phyloP scores from a whole-genome alignment of 805 yeast genomes.

The Candida rishiriensis region DNA sequence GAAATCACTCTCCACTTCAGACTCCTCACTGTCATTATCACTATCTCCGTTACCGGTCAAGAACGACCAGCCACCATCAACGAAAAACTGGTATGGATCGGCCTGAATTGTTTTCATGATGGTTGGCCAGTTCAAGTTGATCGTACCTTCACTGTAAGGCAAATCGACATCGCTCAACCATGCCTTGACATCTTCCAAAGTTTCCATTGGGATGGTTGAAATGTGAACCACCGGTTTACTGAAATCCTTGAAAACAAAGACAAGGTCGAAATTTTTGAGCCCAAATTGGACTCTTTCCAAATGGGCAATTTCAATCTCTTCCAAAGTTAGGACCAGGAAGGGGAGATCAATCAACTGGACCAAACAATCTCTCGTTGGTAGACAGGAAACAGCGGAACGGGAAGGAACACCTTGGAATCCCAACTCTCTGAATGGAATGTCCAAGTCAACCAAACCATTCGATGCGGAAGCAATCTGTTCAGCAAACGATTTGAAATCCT shows the following conservation, averaged over 20 bases:
- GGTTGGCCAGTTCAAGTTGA: conserved; percentile 91
- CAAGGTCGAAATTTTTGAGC: conserved; percentile 91
- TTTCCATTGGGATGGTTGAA: conserved; percentile 91
- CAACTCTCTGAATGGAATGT: conserved; percentile 90
- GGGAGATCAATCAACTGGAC: conserved; percentile 95
- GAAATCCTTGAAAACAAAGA: conserved; percentile 93
- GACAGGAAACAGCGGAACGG: conserved; percentile 87
- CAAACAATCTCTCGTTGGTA: conserved; percentile 96
- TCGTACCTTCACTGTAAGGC: conserved; percentile 90
- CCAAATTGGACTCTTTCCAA: conserved; percentile 97
- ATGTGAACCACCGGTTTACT: conserved; percentile 83
- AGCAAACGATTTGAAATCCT: conserved; percentile 84
- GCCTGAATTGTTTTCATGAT: conserved; percentile 91
- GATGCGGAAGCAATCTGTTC: conserved; percentile 89
- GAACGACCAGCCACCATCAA: conserved; percentile 96
- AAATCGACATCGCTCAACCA: conserved; percentile 98
- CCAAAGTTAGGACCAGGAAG: conserved; percentile 83
- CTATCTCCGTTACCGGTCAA: conserved; percentile 84
- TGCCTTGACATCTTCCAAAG: conserved; percentile 85
- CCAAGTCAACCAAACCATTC: conserved; percentile 78
- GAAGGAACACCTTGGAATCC: conserved; percentile 98
- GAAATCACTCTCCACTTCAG: conserved; percentile 61
- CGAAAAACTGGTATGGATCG: conserved; percentile 91
- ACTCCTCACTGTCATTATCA: conserved; percentile 63
- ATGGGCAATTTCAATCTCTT: conserved; percentile 91